Conservation (phyloP, 2,329 filamentous ascomycete species). For the Colletotrichum sp. region DNA sequence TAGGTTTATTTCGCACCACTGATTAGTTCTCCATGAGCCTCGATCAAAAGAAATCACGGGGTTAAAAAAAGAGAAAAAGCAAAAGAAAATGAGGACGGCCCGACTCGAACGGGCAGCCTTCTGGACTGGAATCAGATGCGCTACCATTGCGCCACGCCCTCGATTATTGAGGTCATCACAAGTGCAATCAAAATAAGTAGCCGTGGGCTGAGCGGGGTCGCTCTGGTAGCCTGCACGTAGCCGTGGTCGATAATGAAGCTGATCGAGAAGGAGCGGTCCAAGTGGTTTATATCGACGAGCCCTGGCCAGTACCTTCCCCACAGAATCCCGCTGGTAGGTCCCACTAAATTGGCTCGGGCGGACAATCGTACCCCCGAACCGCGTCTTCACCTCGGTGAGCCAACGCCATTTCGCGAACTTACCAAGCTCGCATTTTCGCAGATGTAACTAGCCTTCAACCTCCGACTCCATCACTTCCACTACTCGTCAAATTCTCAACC, state of each 20-base stretch:
- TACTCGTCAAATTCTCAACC: background rate
- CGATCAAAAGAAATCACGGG: no score
- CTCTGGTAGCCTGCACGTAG: background rate
- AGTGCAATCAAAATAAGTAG: background rate
- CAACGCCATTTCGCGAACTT: background rate
- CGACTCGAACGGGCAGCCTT: constrained; percentile 18
- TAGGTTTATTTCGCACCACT: no score
- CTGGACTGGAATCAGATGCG: constrained; percentile 21
- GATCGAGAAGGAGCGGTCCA: background rate
- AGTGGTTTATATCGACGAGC: background rate
- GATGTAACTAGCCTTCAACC: background rate
- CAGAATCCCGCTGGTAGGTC: background rate
- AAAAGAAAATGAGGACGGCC: constrained; percentile 6
- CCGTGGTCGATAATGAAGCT: background rate
- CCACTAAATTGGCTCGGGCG: background rate
- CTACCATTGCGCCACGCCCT: constrained; percentile 20
- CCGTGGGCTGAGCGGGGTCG: background rate
- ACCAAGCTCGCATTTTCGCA: background rate
- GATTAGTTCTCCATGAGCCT: no score
- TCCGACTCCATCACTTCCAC: background rate
- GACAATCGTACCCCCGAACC: background rate
- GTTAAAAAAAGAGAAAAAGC: background rate
- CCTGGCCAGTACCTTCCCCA: background rate
- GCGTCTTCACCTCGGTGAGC: background rate
- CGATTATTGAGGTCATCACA: background rate